Evolutionary conservation across 345 rosid species (phyloP), one percentile per base, ranked within the genome.

Genomic region (Eucalyptus globulus): DNA sequence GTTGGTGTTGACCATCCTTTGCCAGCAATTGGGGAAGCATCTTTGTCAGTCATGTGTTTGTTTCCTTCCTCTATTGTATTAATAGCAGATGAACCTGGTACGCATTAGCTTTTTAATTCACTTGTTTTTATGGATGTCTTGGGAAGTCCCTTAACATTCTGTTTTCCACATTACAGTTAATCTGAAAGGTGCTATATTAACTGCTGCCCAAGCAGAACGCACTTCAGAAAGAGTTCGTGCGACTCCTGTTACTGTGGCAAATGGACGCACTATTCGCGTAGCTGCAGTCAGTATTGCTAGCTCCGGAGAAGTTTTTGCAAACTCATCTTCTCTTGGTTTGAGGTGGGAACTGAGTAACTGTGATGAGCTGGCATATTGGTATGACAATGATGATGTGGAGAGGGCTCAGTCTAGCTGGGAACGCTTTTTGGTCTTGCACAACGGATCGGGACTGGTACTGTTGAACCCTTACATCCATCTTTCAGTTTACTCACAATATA

Each of bases 71-170:
- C 97, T 49, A 89, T 97, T 93, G 96, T 92, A 19, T 91, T 96
- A 87, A 90, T 97, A 31, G 97, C 94, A 91, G 99, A 97, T 93
- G 97, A 97, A 90, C 97, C 96, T 91, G 99, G 99, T 97, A 95
- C 16, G 85, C 85, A 76, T 40, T 37, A 76, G 47, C 85, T 40
- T 76, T 40, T 76, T 40, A 76, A 40, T 76, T 76, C 85, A 76
- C 47, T 44, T 76, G 47, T 76, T 76, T 22, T 27, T 40, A 11
- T 22, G 85, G 47, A 40, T 76, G 85, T 40, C 47, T 76, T 76
- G 85, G 43, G 85, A 21, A 40, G 85, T 40, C 85, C 65, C 62
- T 51, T 49, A 31, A 43, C 60, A 31, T 49, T 58, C 53, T 6
- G 43, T 58, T 91, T 83, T 89, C 54, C 65, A 16, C 62, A 50